These are phyloP conservation scores for Rosa chinensis DNA, from an alignment of 306 rosid genomes.

Conservation along the genomic window DNA sequence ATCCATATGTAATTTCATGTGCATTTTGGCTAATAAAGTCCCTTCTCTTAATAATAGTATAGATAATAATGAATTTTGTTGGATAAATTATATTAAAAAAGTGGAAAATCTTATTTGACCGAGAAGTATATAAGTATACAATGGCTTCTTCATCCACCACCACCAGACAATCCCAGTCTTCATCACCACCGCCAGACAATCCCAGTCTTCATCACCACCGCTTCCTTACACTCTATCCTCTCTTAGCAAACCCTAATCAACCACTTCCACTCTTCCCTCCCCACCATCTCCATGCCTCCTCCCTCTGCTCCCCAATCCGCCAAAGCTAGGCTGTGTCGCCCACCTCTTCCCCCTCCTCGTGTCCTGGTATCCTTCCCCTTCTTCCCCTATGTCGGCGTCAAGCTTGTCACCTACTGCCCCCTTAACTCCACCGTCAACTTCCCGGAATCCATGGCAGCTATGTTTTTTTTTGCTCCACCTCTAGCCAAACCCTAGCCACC, in stretches of 20 bases:
- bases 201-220: constrained; percentile 54
- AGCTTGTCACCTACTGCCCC: constrained; percentile 82
- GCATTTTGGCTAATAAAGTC: too few relatives aligned
- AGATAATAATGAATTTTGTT: too few relatives aligned
- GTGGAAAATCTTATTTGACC: too few relatives aligned
- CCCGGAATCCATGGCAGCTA: constrained; percentile 78
- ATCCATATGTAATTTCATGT: too few relatives aligned
- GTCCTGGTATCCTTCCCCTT: constrained; percentile 82
- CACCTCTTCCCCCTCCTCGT: constrained; percentile 82
- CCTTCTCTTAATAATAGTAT: too few relatives aligned
- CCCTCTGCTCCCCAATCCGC: constrained; percentile 63
- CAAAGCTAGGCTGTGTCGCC: constrained; percentile 60
- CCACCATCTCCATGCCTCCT: constrained; percentile 39
- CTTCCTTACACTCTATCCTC: constrained; percentile 50
- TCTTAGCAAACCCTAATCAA: constrained; percentile 53
- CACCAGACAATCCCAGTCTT: constrained; percentile 38
- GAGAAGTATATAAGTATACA: background rate
- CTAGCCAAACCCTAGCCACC: constrained; percentile 71
- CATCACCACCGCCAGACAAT: constrained; percentile 44
- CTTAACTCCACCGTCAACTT: constrained; percentile 57
- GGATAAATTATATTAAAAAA: too few relatives aligned
- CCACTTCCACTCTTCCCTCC: constrained; percentile 63
- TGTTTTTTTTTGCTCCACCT: constrained; percentile 68
- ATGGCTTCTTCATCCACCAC: constrained; percentile 46
- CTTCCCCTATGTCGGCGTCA: constrained; percentile 79